These are phyloP conservation scores for Gracilaria gracilis DNA, from an alignment of 23 red algal species.

Conservation along the genomic window DNA sequence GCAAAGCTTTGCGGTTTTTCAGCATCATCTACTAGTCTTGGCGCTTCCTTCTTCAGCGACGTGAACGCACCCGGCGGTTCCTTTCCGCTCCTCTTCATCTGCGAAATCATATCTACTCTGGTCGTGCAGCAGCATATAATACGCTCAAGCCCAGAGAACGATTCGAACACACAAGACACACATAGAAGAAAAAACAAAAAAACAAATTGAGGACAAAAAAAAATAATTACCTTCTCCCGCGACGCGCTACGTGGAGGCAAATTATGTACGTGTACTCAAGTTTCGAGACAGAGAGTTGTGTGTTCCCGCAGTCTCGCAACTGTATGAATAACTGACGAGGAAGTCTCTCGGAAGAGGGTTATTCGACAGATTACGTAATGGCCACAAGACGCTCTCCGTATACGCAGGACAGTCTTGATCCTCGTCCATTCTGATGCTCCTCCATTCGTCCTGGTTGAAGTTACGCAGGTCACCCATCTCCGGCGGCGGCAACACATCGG, in stretches of 20 bases:
- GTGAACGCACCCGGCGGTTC: no score
- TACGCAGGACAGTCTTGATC: slow-evolving; percentile 79
- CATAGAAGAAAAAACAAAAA: not conserved
- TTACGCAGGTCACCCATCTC: slow-evolving; percentile 73
- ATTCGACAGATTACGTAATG: slow-evolving; percentile 55
- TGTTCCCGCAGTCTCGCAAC: slow-evolving; percentile 42
- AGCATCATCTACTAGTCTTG: no score
- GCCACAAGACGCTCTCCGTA: slow-evolving; percentile 75
- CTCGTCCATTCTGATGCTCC: slow-evolving; percentile 68
- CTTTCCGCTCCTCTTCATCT: no score
- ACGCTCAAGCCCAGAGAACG: not conserved
- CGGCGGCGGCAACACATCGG: slow-evolving; percentile 53
- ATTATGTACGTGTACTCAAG: not conserved
- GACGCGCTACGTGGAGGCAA: not conserved
- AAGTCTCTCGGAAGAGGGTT: slow-evolving; percentile 68
- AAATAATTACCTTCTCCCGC: not conserved
- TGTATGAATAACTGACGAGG: slow-evolving; percentile 62
- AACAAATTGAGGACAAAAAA: not conserved
- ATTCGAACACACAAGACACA: not conserved
- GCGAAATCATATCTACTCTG: no score
- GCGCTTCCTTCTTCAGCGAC: no score
- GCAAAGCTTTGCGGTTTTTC: no score
- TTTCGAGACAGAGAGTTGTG: not conserved
- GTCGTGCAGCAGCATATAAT: not conserved
- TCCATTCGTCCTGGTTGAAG: slow-evolving; percentile 81